Base-by-base conservation (phyloP, 2,329 filamentous ascomycete species). In the Ophiobolus disseminans region DNA sequence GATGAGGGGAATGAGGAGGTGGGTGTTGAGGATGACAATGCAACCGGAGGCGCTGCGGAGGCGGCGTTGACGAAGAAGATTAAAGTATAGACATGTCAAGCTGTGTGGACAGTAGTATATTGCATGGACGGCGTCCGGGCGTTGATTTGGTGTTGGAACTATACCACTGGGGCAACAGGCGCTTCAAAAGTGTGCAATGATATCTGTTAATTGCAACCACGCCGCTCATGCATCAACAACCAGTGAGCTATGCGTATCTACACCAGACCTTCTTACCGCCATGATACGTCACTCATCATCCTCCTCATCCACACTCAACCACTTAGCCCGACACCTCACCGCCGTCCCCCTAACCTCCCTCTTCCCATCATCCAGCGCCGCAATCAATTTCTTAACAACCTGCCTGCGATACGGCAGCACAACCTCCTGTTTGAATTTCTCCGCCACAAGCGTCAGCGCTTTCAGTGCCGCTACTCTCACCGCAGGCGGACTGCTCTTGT, bases 291-390 rank as follows among this genome's bases (percentile, higher is more conserved):
- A 59, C 7, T 71, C 68, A 35, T 84, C 81, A 34, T 85, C 83
- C 17, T 79, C 74, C 65, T 86, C 83, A 62, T 84, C 83, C 34
- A 86, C 73, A 11, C 78, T 77, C 43, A 86, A 65, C 85, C 85
- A 87, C 45, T 77, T 81, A n/a, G 75, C 79, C 41, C 83, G 72
- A 53, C 84, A 85, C 72, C 79, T 80, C 20, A 87, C 84, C 11
- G 84, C 85, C 49, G 83, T 82, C 53, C 82, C 80, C 32, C 86
- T 76, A 8, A 88, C 86, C 63, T 79, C 78, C 53, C 86, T 75
- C 73, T 84, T 87, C 23, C 75, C 75, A 69, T 88, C 86, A 73
- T 88, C 86, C 55, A 88, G 63, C 20, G 82, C 79, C 13, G 62
- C 67, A 35, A 77, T 73, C 60, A 88, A 68, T 17, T 78, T 76